phyloP scores from a whole-genome alignment of 768 basidiomycete species.

The Tylopilus rubrobrunneus region DNA sequence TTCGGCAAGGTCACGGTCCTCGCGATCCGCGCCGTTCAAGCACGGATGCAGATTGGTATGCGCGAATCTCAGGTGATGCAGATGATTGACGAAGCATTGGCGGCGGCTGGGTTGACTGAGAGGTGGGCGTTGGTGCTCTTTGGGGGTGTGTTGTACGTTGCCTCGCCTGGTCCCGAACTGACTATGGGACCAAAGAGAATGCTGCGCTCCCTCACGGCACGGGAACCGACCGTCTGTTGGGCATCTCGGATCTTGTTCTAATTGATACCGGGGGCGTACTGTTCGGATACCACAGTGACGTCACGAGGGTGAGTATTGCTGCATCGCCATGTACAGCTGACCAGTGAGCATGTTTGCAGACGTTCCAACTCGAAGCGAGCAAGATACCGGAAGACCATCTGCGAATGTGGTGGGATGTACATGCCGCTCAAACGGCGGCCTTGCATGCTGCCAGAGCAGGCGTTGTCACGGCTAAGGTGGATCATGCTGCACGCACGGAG shows the following conservation, averaged over 20 bases:
- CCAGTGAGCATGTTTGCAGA: conserved; percentile 33
- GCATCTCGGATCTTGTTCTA: conserved; percentile 58
- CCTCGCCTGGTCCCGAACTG: neutral
- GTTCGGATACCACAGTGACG: conserved; percentile 74
- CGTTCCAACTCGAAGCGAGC: conserved; percentile 60
- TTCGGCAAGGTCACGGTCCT: conserved; percentile 69
- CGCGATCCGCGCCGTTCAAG: conserved; percentile 63
- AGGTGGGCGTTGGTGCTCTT: conserved; percentile 69
- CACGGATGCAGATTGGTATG: conserved; percentile 64
- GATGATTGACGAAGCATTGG: conserved; percentile 56
- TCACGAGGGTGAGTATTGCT: conserved; percentile 60
- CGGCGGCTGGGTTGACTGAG: conserved; percentile 53
- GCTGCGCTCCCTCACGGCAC: conserved; percentile 84
- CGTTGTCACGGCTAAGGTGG: conserved; percentile 50
- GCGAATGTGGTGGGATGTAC: conserved; percentile 63
- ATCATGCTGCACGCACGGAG: conserved; percentile 54
- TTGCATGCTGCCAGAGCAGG: conserved; percentile 45
- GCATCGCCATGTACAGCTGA: neutral
- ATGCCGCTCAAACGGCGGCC: conserved; percentile 58
- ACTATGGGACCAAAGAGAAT: conserved; percentile 50
- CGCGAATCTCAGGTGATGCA: conserved; percentile 63
- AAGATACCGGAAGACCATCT: conserved; percentile 50
- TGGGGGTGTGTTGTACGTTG: conserved; percentile 50
- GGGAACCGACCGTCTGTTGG: conserved; percentile 63
- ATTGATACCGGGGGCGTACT: conserved; percentile 72